phyloP scores from a whole-genome alignment of 345 rosid genomes.

The Salix arbutifolia region DNA sequence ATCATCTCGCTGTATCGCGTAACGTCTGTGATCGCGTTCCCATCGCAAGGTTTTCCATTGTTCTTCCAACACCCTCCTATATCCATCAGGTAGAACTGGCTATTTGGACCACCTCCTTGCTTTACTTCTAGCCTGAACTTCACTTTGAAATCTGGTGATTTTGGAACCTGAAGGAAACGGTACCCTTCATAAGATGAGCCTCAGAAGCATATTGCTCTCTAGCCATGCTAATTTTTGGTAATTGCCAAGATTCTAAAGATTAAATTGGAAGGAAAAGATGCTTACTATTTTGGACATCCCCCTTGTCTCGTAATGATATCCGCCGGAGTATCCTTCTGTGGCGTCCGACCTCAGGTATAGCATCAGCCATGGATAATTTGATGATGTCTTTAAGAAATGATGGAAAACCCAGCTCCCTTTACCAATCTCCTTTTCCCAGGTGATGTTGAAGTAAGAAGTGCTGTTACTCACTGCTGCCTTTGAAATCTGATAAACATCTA shows the following conservation, averaged over 20 bases:
- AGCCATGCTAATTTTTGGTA: too few relatives aligned
- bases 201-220: too few relatives aligned
- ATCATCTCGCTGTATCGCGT: background rate
- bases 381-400: slow-evolving; percentile 63
- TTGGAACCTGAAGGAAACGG: background rate
- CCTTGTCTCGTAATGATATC: slow-evolving; percentile 68
- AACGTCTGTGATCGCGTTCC: background rate
- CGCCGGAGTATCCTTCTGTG: slow-evolving; percentile 64
- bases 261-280: background rate
- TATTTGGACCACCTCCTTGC: background rate
- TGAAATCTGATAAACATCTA: slow-evolving; percentile 21
- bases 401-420: slow-evolving; percentile 71
- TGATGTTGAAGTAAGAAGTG: slow-evolving; percentile 54
- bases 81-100: background rate
- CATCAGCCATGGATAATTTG: slow-evolving; percentile 85
- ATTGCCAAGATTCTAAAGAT: too few relatives aligned
- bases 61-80: background rate
- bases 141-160: background rate
- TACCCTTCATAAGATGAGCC: too few relatives aligned
- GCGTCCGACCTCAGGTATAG: slow-evolving; percentile 88
- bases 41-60: background rate
- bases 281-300: slow-evolving; percentile 68
- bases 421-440: slow-evolving; percentile 71
- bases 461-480: background rate
- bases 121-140: background rate